Evolutionary conservation across 23 red algal species (phyloP).

Genomic region (Gracilaria gracilis): DNA sequence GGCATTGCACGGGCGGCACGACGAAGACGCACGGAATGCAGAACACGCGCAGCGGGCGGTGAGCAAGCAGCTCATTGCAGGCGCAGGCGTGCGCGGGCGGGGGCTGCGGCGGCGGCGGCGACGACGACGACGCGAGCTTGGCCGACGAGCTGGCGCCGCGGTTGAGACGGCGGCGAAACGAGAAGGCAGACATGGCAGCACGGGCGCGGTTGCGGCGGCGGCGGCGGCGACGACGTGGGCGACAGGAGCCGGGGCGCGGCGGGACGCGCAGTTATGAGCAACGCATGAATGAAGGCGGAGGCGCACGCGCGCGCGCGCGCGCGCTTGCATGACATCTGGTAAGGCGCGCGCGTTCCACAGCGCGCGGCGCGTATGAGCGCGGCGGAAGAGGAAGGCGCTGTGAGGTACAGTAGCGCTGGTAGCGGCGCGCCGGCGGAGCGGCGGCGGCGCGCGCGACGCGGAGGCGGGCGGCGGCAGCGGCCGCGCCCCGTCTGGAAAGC

Average conservation of each 20-base stretch:
- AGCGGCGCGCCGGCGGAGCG: too few relatives aligned
- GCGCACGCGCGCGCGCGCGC: too few relatives aligned
- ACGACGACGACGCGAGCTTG: not conserved
- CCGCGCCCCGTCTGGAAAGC: not conserved
- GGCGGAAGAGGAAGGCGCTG: too few relatives aligned
- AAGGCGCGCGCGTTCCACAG: not conserved
- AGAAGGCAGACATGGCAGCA: not conserved
- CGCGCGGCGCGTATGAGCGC: not conserved
- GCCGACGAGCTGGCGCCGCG: not conserved
- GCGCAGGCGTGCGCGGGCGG: not conserved
- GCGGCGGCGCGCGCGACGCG: too few relatives aligned
- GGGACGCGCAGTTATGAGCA: too few relatives aligned
- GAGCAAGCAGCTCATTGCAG: not conserved
- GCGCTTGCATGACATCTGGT: too few relatives aligned
- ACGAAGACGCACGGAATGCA: slow-evolving; percentile 31
- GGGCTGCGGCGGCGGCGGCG: not conserved
- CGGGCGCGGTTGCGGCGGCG: too few relatives aligned
- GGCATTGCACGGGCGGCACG: not conserved
- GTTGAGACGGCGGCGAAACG: not conserved
- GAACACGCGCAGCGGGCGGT: slow-evolving; percentile 7
- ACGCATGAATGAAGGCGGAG: too few relatives aligned
- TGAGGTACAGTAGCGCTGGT: too few relatives aligned
- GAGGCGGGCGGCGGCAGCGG: too few relatives aligned
- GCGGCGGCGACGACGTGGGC: too few relatives aligned
- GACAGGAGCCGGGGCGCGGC: too few relatives aligned